Conservation (phyloP, 139 green algal species). For the Closterium sp. region DNA sequence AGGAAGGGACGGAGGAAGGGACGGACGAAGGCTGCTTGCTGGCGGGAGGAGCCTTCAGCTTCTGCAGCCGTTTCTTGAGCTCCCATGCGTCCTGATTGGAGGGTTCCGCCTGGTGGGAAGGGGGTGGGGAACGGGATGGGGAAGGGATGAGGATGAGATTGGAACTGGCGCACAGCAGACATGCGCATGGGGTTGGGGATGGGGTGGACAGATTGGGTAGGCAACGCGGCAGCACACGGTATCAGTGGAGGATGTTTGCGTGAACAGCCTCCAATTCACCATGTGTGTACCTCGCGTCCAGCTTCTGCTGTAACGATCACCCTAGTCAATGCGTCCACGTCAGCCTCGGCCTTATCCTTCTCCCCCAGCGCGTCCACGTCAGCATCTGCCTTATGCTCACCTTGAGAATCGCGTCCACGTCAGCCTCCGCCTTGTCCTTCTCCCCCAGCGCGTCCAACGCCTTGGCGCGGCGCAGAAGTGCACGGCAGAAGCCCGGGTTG, state of each 20-base stretch:
- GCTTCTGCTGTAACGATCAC: too few relatives aligned
- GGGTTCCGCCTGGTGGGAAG: constrained; percentile 12
- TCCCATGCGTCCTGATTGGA: constrained; percentile 23
- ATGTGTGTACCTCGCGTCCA: background rate
- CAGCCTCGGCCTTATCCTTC: background rate
- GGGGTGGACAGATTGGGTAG: too few relatives aligned
- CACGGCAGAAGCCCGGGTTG: background rate
- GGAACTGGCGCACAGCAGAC: too few relatives aligned
- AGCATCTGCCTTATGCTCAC: background rate
- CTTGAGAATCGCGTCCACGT: constrained; percentile 23
- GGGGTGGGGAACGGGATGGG: background rate
- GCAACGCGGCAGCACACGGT: too few relatives aligned
- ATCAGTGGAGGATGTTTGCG: too few relatives aligned
- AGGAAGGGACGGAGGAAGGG: too few relatives aligned
- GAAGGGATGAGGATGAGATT: background rate
- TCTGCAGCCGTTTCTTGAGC: background rate
- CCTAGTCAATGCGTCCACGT: too few relatives aligned
- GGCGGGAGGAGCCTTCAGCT: background rate
- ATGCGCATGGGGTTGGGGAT: too few relatives aligned
- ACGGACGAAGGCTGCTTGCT: too few relatives aligned
- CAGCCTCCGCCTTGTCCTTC: constrained; percentile 2
- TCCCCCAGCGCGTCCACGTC: background rate
- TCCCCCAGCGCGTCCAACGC: constrained; percentile 18
- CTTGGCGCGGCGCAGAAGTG: constrained; percentile 32
- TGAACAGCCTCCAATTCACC: too few relatives aligned